These are phyloP conservation scores for Xerocomellus amylosporus DNA, from an alignment of 768 basidiomycete genomes.

Conservation along the genomic window DNA sequence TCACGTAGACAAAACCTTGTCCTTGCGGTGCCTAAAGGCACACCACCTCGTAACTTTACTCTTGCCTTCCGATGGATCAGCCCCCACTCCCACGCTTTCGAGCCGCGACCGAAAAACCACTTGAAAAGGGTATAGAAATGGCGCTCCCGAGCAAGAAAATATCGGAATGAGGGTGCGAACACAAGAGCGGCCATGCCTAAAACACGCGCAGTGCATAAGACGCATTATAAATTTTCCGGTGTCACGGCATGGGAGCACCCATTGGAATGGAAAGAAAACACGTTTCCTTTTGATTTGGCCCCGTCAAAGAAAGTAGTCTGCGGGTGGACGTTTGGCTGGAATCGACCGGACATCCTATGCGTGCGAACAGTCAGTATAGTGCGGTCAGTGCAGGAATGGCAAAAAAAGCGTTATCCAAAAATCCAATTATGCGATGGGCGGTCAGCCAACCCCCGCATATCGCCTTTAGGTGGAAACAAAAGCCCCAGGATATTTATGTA, in stretches of 20 bases:
- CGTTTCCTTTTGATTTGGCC: conserved; percentile 4
- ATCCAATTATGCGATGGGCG: conserved; percentile 3
- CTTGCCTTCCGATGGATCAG: conserved; percentile 18
- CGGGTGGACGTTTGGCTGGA: conserved; percentile 80
- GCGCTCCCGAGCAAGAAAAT: conserved; percentile 24
- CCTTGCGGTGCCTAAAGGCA: conserved; percentile 32
- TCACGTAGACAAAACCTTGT: conserved; percentile 23
- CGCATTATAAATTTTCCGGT: conserved; percentile 8
- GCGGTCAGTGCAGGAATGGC: neutral
- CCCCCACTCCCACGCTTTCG: conserved; percentile 19
- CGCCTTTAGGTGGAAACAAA: conserved; percentile 17
- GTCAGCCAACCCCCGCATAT: conserved; percentile 27
- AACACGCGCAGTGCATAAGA: conserved; percentile 24
- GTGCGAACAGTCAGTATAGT: conserved; percentile 3
- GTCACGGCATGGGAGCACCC: conserved; percentile 18
- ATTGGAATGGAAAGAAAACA: conserved; percentile 17
- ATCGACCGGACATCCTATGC: conserved; percentile 74
- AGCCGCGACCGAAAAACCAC: conserved; percentile 9
- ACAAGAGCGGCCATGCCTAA: conserved; percentile 24
- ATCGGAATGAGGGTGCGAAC: conserved; percentile 19
- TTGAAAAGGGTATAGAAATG: conserved; percentile 6
- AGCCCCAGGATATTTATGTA: conserved; percentile 19
- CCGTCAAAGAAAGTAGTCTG: conserved; percentile 77
- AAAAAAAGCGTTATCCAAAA: conserved; percentile 1
- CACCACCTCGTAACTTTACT: conserved; percentile 16